Evolutionary conservation across 208 protist species (phyloP).

Genomic region (Strigomonas culicis): DNA sequence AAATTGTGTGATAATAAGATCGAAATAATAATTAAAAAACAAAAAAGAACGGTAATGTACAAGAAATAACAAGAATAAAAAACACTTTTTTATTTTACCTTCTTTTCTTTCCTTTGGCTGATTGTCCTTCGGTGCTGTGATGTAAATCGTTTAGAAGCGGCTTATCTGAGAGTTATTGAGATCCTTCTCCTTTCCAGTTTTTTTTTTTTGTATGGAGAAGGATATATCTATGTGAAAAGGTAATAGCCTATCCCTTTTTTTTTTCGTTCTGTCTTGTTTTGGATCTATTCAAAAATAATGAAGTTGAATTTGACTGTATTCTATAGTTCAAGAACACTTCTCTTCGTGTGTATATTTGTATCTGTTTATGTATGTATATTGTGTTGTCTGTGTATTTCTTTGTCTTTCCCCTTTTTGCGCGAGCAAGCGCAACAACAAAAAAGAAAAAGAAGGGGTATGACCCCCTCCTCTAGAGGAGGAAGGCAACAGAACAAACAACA

Average conservation of each 20-base stretch:
- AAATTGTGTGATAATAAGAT: neutral
- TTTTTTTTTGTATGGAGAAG: neutral
- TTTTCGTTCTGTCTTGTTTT: neutral
- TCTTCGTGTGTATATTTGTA: too few relatives aligned
- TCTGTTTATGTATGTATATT: neutral
- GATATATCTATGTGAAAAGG: conserved; percentile 14
- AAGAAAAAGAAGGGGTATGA: neutral
- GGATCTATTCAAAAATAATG: neutral
- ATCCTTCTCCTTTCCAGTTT: too few relatives aligned
- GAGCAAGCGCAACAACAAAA: neutral
- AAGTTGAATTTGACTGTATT: conserved; percentile 1
- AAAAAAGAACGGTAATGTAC: conserved; percentile 9
- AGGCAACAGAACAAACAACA: neutral
- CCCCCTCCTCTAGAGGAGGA: too few relatives aligned
- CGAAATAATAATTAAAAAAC: conserved; percentile 11
- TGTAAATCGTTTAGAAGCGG: too few relatives aligned
- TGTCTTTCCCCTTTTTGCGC: conserved; percentile 10
- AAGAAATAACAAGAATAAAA: conserved; percentile 11
- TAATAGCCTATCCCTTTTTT: conserved; percentile 13
- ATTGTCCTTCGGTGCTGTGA: too few relatives aligned
- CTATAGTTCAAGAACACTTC: too few relatives aligned
- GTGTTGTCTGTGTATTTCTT: conserved; percentile 1
- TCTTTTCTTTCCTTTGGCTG: too few relatives aligned
- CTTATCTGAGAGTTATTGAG: too few relatives aligned
- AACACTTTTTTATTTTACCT: too few relatives aligned